These are phyloP conservation scores for Zarea fungicola DNA, from an alignment of 2,329 filamentous ascomycete genomes.

Conservation along the genomic window DNA sequence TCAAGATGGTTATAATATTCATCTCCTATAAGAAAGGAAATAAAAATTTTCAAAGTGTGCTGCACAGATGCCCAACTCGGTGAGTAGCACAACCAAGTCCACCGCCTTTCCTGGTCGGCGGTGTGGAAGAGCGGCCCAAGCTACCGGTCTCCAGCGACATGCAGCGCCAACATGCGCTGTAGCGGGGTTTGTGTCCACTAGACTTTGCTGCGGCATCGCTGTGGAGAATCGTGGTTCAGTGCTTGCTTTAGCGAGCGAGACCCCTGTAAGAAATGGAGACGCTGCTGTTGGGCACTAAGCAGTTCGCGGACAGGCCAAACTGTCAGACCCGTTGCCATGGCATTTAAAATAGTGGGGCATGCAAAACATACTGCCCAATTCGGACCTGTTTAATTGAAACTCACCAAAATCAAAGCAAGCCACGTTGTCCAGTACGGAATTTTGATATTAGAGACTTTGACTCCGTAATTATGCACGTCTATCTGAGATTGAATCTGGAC, in stretches of 20 bases:
- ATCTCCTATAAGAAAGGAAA: not conserved
- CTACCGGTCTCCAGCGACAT: too few species aligned
- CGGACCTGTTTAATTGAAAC: too few species aligned
- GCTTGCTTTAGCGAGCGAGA: not conserved
- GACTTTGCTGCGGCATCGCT: not conserved
- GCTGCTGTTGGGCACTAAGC: not conserved
- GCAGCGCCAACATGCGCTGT: not conserved
- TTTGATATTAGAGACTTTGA: too few species aligned
- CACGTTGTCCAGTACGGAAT: too few species aligned
- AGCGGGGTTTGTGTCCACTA: not conserved
- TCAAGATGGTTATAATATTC: not conserved
- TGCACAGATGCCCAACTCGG: not conserved
- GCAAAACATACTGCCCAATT: too few species aligned
- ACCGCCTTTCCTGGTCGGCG: constrained; percentile 1
- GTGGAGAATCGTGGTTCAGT: constrained; percentile 1
- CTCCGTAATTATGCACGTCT: too few species aligned
- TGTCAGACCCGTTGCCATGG: not conserved
- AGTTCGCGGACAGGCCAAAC: not conserved
- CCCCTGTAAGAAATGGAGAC: not conserved
- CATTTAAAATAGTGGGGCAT: constrained; percentile 5
- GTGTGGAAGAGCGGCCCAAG: too few species aligned
- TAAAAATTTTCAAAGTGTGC: not conserved
- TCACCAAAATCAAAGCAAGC: too few species aligned
- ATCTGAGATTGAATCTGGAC: too few species aligned
- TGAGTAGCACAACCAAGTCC: not conserved